phyloP scores from a whole-genome alignment of 225 moss, liverwort and hornwort genomes.

The Physcomitrellopsis africana region DNA sequence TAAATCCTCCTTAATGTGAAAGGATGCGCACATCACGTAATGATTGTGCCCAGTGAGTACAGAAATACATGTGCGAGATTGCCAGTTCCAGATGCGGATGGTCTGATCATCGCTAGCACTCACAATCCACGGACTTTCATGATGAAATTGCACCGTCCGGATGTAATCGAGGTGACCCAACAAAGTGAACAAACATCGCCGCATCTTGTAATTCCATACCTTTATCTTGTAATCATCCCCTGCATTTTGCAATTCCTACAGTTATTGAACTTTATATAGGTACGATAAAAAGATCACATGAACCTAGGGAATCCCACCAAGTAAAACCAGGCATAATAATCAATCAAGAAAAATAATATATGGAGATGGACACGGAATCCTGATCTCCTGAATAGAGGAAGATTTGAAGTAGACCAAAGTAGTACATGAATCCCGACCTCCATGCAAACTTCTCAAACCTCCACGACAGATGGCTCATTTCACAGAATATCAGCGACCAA shows the following conservation, averaged over 20 bases:
- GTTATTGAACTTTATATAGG: neutral
- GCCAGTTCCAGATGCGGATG: conserved; percentile 99
- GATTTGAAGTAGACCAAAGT: neutral
- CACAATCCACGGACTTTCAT: conserved; percentile 98
- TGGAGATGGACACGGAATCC: neutral
- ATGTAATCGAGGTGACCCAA: conserved; percentile 97
- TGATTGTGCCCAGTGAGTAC: conserved; percentile 98
- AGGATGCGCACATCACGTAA: conserved; percentile 98
- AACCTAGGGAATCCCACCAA: conserved; percentile 5
- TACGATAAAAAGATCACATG: neutral
- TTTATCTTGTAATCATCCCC: conserved; percentile 99
- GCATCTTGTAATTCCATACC: conserved; percentile 99
- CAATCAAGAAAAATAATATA: neutral
- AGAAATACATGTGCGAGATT: conserved; percentile 97
- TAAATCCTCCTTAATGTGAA: conserved; percentile 95
- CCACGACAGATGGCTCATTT: neutral
- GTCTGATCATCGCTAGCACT: conserved; percentile 99
- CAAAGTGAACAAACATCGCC: conserved; percentile 92
- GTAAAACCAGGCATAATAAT: neutral
- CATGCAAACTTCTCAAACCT: neutral
- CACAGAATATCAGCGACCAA: neutral
- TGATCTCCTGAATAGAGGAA: too few relatives aligned
- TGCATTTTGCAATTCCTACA: conserved; percentile 37
- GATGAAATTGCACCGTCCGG: conserved; percentile 96
- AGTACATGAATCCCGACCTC: neutral